phyloP scores from a whole-genome alignment of 108 stramenopile species.

The Chaetoceros muelleri region DNA sequence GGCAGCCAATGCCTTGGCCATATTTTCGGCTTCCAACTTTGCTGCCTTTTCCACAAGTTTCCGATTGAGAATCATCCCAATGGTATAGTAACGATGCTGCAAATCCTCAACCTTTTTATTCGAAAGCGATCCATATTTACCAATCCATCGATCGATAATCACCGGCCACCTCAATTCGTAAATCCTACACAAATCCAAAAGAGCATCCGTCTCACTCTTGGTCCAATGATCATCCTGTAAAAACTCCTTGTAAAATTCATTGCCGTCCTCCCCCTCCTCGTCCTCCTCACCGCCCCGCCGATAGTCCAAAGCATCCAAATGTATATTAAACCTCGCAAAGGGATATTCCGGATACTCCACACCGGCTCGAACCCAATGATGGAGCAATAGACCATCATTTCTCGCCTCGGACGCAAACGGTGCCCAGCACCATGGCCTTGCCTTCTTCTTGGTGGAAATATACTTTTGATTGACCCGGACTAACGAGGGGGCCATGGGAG shows the following conservation, averaged over 20 bases:
- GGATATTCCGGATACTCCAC: conserved; percentile 92
- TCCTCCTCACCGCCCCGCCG: no score
- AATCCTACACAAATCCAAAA: conserved; percentile 61
- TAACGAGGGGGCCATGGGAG: conserved; percentile 49
- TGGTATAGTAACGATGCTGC: conserved; percentile 82
- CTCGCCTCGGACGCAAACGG: conserved; percentile 68
- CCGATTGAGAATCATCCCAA: conserved; percentile 54
- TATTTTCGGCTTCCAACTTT: conserved; percentile 25
- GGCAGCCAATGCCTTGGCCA: conserved; percentile 12
- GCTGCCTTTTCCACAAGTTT: conserved; percentile 28
- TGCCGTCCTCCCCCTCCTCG: conserved; percentile 29
- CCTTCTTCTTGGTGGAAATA: conserved; percentile 38
- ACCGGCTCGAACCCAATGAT: conserved; percentile 67
- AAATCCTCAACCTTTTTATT: conserved; percentile 67
- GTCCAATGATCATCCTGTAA: conserved; percentile 66
- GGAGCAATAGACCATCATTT: conserved; percentile 47
- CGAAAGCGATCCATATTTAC: not conserved
- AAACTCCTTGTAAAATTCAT: conserved; percentile 24
- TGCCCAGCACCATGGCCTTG: conserved; percentile 72
- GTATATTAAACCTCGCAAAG: conserved; percentile 84
- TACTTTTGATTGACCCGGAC: conserved; percentile 54
- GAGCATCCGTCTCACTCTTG: conserved; percentile 77
- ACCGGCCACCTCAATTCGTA: conserved; percentile 94
- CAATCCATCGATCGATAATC: conserved; percentile 70
- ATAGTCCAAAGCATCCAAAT: conserved; percentile 67